Evolutionary conservation across 225 moss, liverwort and hornwort genomes (phyloP).

Genomic region (Thuidium tamariscinum): DNA sequence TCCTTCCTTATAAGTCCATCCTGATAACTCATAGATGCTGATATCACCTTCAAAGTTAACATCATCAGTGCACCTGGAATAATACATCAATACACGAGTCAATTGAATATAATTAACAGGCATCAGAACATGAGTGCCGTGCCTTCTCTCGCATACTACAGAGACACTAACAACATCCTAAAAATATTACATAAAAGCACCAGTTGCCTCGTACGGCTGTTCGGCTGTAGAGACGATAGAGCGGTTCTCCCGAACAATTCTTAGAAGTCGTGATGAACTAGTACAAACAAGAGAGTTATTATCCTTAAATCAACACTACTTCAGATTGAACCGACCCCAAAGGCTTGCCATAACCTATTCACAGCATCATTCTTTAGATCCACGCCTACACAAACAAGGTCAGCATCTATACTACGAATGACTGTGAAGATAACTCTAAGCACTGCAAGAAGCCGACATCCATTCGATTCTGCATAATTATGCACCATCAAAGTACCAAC

Average conservation of each 20-base stretch:
- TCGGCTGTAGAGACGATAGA: neutral
- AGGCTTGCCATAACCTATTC: neutral
- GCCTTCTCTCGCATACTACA: neutral
- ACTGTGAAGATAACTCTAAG: neutral
- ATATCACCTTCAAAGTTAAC: conserved; percentile 85
- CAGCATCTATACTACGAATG: neutral
- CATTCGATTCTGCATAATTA: neutral
- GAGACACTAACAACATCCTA: neutral
- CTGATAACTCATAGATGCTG: conserved; percentile 85
- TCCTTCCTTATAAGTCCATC: conserved; percentile 53
- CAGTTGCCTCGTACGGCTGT: neutral
- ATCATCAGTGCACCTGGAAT: conserved; percentile 82
- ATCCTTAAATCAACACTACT: neutral
- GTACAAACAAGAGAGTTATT: neutral
- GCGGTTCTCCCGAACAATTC: neutral
- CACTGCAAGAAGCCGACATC: neutral
- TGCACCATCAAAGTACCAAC: neutral
- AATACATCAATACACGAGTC: neutral
- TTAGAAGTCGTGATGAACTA: neutral
- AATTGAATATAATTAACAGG: neutral
- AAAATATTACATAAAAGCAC: neutral
- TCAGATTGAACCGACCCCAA: neutral
- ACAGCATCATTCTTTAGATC: neutral
- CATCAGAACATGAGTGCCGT: neutral
- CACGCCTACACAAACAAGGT: neutral